A percentile compares a stretch with the other conserved stretches of the same genome.
phyloP scores from a whole-genome alignment of 306 rosid species.

The Pterocarpus santalinus region DNA sequence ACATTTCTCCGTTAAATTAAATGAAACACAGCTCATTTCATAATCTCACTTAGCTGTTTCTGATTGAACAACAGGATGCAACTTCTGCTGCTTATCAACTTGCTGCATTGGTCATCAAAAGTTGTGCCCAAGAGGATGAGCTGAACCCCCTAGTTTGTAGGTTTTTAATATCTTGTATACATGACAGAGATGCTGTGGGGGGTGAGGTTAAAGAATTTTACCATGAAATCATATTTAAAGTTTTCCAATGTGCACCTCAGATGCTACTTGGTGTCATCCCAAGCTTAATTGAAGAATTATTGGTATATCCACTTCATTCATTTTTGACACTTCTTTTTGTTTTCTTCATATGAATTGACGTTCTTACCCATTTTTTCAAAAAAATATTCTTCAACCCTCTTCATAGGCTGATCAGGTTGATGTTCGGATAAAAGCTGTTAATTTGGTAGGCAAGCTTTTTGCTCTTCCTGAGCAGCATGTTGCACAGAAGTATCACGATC shows the following conservation, averaged over 20 bases:
- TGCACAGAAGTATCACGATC: constrained; percentile 69
- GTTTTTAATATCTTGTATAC: constrained; percentile 79
- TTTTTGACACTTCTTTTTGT: constrained; percentile 14
- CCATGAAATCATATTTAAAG: constrained; percentile 80
- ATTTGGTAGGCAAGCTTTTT: constrained; percentile 83
- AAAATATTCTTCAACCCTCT: constrained; percentile 35
- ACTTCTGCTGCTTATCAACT: constrained; percentile 76
- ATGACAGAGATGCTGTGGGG: constrained; percentile 68
- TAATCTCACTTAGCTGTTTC: constrained; percentile 36
- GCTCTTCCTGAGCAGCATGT: constrained; percentile 70
- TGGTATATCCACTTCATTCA: constrained; percentile 59
- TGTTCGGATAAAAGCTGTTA: constrained; percentile 91
- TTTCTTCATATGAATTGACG: constrained; percentile 12
- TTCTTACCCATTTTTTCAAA: constrained; percentile 30
- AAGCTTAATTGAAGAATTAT: constrained; percentile 72
- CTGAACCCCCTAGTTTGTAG: constrained; percentile 74
- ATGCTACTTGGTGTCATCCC: constrained; percentile 86
- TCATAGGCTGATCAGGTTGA: constrained; percentile 94
- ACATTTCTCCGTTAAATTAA: constrained; percentile 14
- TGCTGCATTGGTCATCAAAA: constrained; percentile 70
- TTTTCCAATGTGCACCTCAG: constrained; percentile 80
- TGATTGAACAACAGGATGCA: constrained; percentile 62
- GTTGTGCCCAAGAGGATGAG: constrained; percentile 71
- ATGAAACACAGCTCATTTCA: constrained; percentile 8
- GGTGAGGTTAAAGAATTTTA: constrained; percentile 77